Evolutionary conservation across 1,284 basidiomycete species (phyloP).

Genomic region (Pterula multifida): DNA sequence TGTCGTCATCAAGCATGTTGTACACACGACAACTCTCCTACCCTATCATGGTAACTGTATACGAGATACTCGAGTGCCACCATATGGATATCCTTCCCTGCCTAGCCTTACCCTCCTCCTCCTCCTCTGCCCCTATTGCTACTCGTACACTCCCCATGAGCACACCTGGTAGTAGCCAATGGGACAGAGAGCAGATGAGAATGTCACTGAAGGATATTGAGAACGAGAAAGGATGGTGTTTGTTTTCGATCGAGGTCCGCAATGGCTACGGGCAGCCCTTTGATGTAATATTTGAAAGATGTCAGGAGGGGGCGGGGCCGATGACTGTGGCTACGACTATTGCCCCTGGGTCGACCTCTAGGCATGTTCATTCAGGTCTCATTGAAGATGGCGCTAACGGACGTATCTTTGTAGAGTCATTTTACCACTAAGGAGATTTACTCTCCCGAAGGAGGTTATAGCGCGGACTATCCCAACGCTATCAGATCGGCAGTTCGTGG

Average conservation of each 20-base stretch:
- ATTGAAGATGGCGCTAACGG: background rate
- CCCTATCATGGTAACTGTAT: conserved; percentile 83
- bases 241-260: conserved; percentile 77
- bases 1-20: conserved; percentile 40
- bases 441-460: conserved; percentile 43
- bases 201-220: conserved; percentile 6
- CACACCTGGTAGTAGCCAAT: background rate
- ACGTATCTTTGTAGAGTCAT: conserved; percentile 42
- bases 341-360: conserved; percentile 66
- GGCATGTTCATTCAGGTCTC: conserved; percentile 37
- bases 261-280: conserved; percentile 88
- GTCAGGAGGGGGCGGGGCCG: conserved; percentile 38
- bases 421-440: conserved; percentile 65
- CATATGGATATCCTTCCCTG: conserved; percentile 69
- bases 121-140: conserved; percentile 7
- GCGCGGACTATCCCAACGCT: conserved; percentile 71
- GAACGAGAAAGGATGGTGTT: conserved; percentile 55
- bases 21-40: conserved; percentile 77
- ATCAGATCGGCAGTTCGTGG: conserved; percentile 86
- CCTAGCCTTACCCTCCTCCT: conserved; percentile 21
- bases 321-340: conserved; percentile 26
- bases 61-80: conserved; percentile 82
- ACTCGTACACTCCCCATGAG: conserved; percentile 13
- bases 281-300: conserved; percentile 66
- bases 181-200: background rate